Conservation (phyloP, 2,329 filamentous ascomycete genomes). For the Hymenoscyphus occultus region DNA sequence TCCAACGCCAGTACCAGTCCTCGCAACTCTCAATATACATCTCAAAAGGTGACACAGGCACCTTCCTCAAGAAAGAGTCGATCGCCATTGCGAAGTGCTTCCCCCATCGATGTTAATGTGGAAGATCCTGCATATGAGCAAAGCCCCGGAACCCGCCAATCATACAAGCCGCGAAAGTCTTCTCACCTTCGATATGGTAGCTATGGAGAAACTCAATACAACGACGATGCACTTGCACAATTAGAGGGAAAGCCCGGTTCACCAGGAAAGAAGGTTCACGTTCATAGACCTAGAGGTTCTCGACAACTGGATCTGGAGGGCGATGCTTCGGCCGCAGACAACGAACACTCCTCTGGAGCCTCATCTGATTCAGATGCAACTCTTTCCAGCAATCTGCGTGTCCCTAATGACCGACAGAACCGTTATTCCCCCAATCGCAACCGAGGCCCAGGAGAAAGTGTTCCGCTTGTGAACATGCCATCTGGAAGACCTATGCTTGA, state of each 20-base stretch:
- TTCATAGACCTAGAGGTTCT: constrained; percentile 22
- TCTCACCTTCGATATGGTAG: constrained; percentile 37
- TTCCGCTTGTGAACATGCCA: constrained; percentile 4
- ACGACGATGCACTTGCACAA: constrained; percentile 31
- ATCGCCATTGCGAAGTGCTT: constrained; percentile 9
- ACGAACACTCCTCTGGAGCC: constrained; percentile 32
- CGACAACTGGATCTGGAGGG: constrained; percentile 17
- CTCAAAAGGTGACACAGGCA: constrained; percentile 8
- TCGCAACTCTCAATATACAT: constrained; percentile 8
- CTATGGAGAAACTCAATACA: constrained; percentile 26
- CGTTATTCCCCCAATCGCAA: constrained; percentile 7
- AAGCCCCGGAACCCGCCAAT: constrained; percentile 15
- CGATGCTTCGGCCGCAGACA: constrained; percentile 31
- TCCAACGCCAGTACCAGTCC: constrained; percentile 17
- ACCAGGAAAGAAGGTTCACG: constrained; percentile 21
- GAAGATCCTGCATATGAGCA: constrained; percentile 10
- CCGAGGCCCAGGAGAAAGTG: neutral
- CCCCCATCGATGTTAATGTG: neutral
- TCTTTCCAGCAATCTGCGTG: constrained; percentile 24
- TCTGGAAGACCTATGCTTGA: constrained; percentile 13
- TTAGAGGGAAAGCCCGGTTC: constrained; percentile 25
- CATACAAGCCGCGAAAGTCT: constrained; percentile 37
- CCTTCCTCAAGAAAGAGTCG: constrained; percentile 18
- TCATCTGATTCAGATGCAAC: constrained; percentile 33
- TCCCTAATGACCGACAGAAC: constrained; percentile 9